These are phyloP conservation scores for Beverwykella pulmonaria DNA, from an alignment of 495 filamentous ascomycete genomes.

Conservation along the genomic window DNA sequence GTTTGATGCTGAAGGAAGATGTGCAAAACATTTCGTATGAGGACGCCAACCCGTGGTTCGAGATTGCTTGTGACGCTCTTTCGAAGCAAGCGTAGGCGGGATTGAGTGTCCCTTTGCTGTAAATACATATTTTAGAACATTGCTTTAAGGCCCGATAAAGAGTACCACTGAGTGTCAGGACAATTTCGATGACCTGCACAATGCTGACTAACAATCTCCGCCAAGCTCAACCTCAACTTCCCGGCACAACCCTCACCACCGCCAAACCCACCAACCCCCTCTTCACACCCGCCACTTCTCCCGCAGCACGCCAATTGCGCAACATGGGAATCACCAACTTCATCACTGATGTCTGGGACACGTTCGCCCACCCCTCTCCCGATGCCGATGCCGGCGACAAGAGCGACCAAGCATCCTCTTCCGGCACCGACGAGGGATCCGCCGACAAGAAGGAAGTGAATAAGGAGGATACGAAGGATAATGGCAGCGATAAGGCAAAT, in stretches of 20 bases:
- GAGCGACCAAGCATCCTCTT: conserved; percentile 40
- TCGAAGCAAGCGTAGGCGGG: too few relatives aligned
- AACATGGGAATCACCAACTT: conserved; percentile 37
- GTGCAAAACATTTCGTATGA: too few relatives aligned
- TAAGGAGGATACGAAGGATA: conserved; percentile 38
- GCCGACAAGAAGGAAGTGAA: conserved; percentile 43
- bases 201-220: not conserved
- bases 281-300: not conserved
- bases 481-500: conserved; percentile 32
- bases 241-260: conserved; percentile 12
- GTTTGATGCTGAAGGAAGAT: too few relatives aligned
- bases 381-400: conserved; percentile 41
- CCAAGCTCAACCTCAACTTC: not conserved
- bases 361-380: conserved; percentile 33
- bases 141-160: not conserved
- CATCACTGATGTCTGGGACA: conserved; percentile 35
- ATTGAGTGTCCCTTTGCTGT: not conserved
- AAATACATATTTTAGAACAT: not conserved
- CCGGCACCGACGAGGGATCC: conserved; percentile 44
- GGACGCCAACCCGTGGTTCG: too few relatives aligned
- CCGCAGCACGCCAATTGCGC: conserved; percentile 21
- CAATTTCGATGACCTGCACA: not conserved
- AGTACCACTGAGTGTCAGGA: not conserved
- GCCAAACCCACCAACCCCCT: not conserved
- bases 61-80: too few relatives aligned